These are phyloP conservation scores for Leptodontidium sp. DNA, from an alignment of 2,329 filamentous ascomycete genomes.

Conservation along the genomic window DNA sequence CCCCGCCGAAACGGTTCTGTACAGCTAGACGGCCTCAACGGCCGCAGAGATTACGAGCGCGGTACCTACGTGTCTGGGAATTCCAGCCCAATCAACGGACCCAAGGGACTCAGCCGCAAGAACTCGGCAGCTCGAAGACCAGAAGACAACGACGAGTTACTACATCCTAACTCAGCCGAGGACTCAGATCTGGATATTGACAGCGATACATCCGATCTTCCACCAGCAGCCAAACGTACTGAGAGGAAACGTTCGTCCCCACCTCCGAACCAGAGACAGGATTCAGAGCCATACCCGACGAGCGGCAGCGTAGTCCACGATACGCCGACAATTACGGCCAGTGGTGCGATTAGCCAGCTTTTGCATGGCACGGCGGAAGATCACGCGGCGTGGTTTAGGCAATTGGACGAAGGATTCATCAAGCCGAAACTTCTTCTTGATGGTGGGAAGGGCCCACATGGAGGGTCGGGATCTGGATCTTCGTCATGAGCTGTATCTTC, in stretches of 20 bases:
- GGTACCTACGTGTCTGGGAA: conserved; percentile 50
- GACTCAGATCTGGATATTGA: conserved; percentile 63
- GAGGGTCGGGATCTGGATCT: conserved; percentile 23
- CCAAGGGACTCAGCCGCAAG: conserved; percentile 62
- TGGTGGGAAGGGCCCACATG: conserved; percentile 53
- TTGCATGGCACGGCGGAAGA: conserved; percentile 82
- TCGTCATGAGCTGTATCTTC: neutral
- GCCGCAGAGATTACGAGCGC: conserved; percentile 48
- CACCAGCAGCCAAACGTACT: conserved; percentile 60
- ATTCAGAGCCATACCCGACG: conserved; percentile 44
- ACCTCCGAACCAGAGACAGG: conserved; percentile 25
- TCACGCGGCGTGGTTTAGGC: conserved; percentile 87
- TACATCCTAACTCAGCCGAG: conserved; percentile 53
- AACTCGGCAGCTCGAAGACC: conserved; percentile 49
- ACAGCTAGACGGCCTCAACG: conserved; percentile 62
- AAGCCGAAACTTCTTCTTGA: conserved; percentile 91
- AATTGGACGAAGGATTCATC: conserved; percentile 95
- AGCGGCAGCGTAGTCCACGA: conserved; percentile 42
- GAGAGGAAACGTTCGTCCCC: conserved; percentile 32
- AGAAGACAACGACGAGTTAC: conserved; percentile 59
- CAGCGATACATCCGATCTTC: conserved; percentile 72
- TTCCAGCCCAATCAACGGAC: conserved; percentile 43
- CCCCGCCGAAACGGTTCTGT: conserved; percentile 65
- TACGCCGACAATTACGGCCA: conserved; percentile 67
- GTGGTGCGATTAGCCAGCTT: conserved; percentile 77